Evolutionary conservation across 768 basidiomycete species (phyloP), one percentile per base, ranked within the genome.

Genomic region (Kondoa malvinella): DNA sequence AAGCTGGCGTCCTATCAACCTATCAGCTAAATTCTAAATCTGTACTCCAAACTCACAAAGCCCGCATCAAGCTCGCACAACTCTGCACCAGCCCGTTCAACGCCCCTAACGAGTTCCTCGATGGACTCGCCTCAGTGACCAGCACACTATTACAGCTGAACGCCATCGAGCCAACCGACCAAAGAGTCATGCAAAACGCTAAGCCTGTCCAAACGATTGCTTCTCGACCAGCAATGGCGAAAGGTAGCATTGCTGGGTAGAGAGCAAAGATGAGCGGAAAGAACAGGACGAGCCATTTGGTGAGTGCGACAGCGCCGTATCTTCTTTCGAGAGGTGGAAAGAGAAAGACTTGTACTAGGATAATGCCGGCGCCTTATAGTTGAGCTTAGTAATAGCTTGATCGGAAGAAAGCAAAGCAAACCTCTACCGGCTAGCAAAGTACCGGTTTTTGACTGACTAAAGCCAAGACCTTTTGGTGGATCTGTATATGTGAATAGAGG

Each of bases 61-160:
- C 30, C n/a, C 33, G 27, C 61, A 63, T 63, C 12, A 14, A 3
- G 12, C 29, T 31, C 8, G 61, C 61, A 29, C 29, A 31, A n/a
- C n/a, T 32, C 33, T 63, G 29, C 30, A 63, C 14, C 3, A 63
- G 61, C 8, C 61, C 61, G 30, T 63, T 63, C 26, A 63, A n/a
- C 3, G 29, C 31, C 29, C 27, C 61, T 17, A 63, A n/a, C 3
- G 17, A 8, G 12, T 32, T 27, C 12, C 30, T 3, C 15, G 61
- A 31, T 12, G 61, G 61, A 17, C n/a, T 8, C n/a, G 27, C 33
- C 8, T 63, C 14, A 30, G 61, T 32, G 8, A 63, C 30, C 27
- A 63, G 61, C 12, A 50, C 40, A 50, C 21, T 50, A 21, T 50
- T 50, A 63, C 30, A 63, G 15, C 3, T 3, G 29, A 27, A 63